Percentiles rank a stretch among this genome's conserved stretches.
phyloP scores from a whole-genome alignment of 2,329 filamentous ascomycete species.

The Myriosclerotinia curreyana region DNA sequence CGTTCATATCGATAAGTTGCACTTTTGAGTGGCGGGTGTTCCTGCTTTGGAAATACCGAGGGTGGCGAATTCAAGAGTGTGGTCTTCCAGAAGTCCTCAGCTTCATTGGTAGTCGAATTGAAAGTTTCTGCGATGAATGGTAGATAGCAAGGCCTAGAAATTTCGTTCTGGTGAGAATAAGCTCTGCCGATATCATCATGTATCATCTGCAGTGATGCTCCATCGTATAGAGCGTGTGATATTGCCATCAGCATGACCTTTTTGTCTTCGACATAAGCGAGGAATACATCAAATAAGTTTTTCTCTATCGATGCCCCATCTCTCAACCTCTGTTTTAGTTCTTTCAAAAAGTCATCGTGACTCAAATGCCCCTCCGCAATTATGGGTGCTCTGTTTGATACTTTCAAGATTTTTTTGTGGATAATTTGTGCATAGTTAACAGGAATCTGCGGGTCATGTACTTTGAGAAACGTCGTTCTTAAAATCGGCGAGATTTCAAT shows the following conservation, averaged over 20 bases:
- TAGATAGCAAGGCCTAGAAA: conserved; percentile 47
- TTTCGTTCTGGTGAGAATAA: conserved; percentile 49
- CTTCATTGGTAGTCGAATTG: conserved; percentile 43
- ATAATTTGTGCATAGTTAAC: conserved; percentile 57
- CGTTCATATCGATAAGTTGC: conserved; percentile 46
- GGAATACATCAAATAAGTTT: conserved; percentile 44
- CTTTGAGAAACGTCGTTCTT: conserved; percentile 67
- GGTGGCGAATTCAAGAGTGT: conserved; percentile 55
- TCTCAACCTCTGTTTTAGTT: conserved; percentile 43
- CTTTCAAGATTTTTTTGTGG: conserved; percentile 28
- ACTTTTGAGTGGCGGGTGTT: conserved; percentile 22
- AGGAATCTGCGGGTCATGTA: conserved; percentile 59
- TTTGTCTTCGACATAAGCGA: conserved; percentile 43
- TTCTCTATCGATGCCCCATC: conserved; percentile 40
- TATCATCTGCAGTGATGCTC: conserved; percentile 74
- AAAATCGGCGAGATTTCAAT: conserved; percentile 65
- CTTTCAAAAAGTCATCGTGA: conserved; percentile 41
- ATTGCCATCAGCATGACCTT: conserved; percentile 64
- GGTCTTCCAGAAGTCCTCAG: conserved; percentile 66
- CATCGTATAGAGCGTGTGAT: conserved; percentile 85
- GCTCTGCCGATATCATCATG: conserved; percentile 67
- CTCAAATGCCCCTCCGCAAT: background rate
- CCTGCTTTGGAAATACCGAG: conserved; percentile 42
- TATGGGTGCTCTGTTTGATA: too few species aligned
- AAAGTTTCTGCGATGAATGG: conserved; percentile 50